These are phyloP conservation scores for Drechslerella stenobrocha DNA, from an alignment of 2,329 filamentous ascomycete species.

Conservation along the genomic window DNA sequence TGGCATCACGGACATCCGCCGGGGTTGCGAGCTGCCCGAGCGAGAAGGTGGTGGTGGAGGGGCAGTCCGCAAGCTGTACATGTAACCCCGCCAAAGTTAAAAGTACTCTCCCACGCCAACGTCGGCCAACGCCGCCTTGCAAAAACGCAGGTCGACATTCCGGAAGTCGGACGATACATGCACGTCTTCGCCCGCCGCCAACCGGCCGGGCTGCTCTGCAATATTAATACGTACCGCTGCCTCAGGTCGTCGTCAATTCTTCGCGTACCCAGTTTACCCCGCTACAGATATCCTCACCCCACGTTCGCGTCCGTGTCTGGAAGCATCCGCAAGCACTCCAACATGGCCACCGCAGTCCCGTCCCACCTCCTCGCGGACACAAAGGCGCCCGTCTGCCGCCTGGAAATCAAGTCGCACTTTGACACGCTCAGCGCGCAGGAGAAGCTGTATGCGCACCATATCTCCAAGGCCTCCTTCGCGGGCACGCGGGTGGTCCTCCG, in stretches of 20 bases:
- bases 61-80: too few relatives aligned
- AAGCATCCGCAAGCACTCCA: constrained; percentile 4
- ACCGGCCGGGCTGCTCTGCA: constrained; percentile 25
- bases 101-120: too few relatives aligned
- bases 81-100: constrained; percentile 7
- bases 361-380: constrained; percentile 73
- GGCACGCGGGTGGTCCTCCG: constrained; percentile 77
- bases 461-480: constrained; percentile 72
- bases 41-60: constrained; percentile 32
- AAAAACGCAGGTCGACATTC: neutral
- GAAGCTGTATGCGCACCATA: constrained; percentile 88
- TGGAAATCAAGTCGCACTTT: constrained; percentile 93
- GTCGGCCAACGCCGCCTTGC: neutral
- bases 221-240: constrained; percentile 1
- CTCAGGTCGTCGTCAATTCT: too few relatives aligned
- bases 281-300: neutral
- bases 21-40: constrained; percentile 35
- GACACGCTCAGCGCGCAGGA: constrained; percentile 73
- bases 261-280: neutral
- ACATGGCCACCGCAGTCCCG: constrained; percentile 26
- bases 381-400: constrained; percentile 81
- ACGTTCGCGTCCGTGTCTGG: neutral
- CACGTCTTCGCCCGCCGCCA: constrained; percentile 32
- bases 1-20: too few relatives aligned
- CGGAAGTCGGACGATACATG: too few relatives aligned